Base-by-base conservation (phyloP, 2,329 filamentous ascomycete species). In the Talaromyces islandicus region DNA sequence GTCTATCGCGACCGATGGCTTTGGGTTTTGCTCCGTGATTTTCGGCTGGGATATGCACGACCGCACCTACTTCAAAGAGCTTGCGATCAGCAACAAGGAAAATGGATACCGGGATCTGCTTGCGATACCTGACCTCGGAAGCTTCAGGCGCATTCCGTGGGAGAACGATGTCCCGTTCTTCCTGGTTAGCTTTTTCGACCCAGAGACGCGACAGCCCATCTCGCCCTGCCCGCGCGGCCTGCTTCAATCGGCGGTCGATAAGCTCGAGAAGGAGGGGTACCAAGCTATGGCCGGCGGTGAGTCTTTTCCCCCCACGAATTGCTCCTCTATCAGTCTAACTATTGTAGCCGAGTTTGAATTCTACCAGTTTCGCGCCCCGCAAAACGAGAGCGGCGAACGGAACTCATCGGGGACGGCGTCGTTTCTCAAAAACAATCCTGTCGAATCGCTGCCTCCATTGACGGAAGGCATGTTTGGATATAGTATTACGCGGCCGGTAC, bases 11-110 rank as follows among this genome's bases (percentile, higher is more conserved):
- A 76, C 84, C 48, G 83, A 86, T 51, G 92, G 92, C 56, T 96
- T 96, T 68, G 92, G 92, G 58, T 96, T 96, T 81, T 96, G 92
- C 80, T 94, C 90, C 21, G 91, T 96, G 66, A 86, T 96, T 65
- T 96, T 96, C 69, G 92, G 92, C 72, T 96, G 92, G 92, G 92
- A 97, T 76, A 96, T 96, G 91, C 92, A 97, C 75, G 92, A 97
- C 71, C 83, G 86, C 78, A 95, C 91, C 11, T 97, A 96, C 75
- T 88, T 90, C 73, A 86, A 83, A 67, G 92, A 96, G 77, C 84
- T 96, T 64, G 84, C 85, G 69, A 88, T 96, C 73, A 94, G 90
- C 77, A 96, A 96, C 77, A 89, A 90, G 66, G 88, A 91, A 69
- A 96, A 96, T 72, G 92, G 92, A 50, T 96, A 96, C 75, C 85